Conservation (phyloP, 2,329 filamentous ascomycete genomes). For the Trichoderma sp. region DNA sequence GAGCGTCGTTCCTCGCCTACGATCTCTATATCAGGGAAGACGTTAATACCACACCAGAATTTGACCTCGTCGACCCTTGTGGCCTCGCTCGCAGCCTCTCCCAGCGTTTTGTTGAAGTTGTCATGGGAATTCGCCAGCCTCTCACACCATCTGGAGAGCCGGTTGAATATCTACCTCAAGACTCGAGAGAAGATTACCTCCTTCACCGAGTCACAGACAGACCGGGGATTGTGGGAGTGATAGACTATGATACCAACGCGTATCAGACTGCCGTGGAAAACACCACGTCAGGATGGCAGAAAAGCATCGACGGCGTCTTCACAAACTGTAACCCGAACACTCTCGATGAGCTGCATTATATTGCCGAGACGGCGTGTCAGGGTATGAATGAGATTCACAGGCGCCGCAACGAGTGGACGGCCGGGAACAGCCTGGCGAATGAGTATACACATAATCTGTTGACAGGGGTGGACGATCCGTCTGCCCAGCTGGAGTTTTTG, state of each 20-base stretch:
- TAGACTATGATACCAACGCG: constrained; percentile 41
- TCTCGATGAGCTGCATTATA: constrained; percentile 46
- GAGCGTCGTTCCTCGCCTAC: constrained; percentile 48
- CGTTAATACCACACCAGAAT: constrained; percentile 32
- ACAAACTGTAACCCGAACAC: constrained; percentile 46
- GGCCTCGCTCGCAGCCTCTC: constrained; percentile 43
- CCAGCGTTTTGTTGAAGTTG: constrained; percentile 51
- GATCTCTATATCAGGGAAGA: constrained; percentile 42
- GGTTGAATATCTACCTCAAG: constrained; percentile 38
- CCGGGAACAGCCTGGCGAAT: constrained; percentile 33
- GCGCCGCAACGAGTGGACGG: constrained; percentile 34
- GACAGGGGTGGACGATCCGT: constrained; percentile 21
- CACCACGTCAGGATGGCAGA: constrained; percentile 45
- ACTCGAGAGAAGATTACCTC: constrained; percentile 31
- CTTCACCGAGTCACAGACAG: constrained; percentile 30
- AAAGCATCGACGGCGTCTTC: constrained; percentile 47
- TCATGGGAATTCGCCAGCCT: constrained; percentile 43
- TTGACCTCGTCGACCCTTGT: constrained; percentile 47
- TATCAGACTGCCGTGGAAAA: constrained; percentile 42
- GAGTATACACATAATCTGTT: constrained; percentile 37
- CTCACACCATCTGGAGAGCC: constrained; percentile 34
- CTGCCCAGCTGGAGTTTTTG: constrained; percentile 2
- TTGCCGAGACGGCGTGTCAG: constrained; percentile 46
- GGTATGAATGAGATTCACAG: constrained; percentile 47
- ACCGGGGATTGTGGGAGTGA: constrained; percentile 30